phyloP scores from a whole-genome alignment of 2,329 filamentous ascomycete species.

The Fusarium sp. region DNA sequence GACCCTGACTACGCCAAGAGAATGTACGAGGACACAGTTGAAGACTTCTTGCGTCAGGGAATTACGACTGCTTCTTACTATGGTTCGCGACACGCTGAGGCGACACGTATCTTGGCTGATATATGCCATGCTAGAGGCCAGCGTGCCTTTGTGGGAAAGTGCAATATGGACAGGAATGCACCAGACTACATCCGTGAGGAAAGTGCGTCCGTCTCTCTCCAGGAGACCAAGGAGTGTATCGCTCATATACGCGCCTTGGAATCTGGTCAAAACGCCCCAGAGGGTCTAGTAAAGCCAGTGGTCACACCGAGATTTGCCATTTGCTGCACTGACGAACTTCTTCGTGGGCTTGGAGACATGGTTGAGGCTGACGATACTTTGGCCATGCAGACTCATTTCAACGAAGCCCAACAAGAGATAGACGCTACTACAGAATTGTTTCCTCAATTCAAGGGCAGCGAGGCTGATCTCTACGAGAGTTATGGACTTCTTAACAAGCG shows the following conservation, averaged over 20 bases:
- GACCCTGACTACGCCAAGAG: slow-evolving; percentile 1
- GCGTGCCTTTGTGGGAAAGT: slow-evolving; percentile 26
- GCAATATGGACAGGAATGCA: slow-evolving; percentile 25
- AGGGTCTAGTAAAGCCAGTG: slow-evolving; percentile 9
- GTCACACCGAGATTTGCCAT: slow-evolving; percentile 27
- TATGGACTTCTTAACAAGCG: slow-evolving; percentile 19
- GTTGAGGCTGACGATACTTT: slow-evolving; percentile 5
- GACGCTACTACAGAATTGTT: slow-evolving; percentile 12
- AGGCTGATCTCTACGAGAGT: slow-evolving; percentile 19
- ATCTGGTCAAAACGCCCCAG: fast-evolving
- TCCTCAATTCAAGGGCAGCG: slow-evolving; percentile 15
- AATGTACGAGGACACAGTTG: slow-evolving; percentile 18
- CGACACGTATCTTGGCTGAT: slow-evolving; percentile 14
- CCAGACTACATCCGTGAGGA: slow-evolving; percentile 15
- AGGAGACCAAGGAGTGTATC: slow-evolving; percentile 14
- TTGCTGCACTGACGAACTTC: slow-evolving; percentile 22
- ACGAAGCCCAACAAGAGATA: slow-evolving; percentile 26
- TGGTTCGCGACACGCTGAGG: slow-evolving; percentile 21
- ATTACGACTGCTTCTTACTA: slow-evolving; percentile 28
- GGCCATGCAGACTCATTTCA: slow-evolving; percentile 24
- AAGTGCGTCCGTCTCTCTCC: slow-evolving; percentile 1
- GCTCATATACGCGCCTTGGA: slow-evolving; percentile 6
- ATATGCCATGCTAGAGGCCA: slow-evolving; percentile 12
- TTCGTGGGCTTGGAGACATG: slow-evolving; percentile 17
- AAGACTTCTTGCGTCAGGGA: slow-evolving; percentile 17